Conservation (phyloP, 768 basidiomycete genomes). For the Lactarius evosmus region DNA sequence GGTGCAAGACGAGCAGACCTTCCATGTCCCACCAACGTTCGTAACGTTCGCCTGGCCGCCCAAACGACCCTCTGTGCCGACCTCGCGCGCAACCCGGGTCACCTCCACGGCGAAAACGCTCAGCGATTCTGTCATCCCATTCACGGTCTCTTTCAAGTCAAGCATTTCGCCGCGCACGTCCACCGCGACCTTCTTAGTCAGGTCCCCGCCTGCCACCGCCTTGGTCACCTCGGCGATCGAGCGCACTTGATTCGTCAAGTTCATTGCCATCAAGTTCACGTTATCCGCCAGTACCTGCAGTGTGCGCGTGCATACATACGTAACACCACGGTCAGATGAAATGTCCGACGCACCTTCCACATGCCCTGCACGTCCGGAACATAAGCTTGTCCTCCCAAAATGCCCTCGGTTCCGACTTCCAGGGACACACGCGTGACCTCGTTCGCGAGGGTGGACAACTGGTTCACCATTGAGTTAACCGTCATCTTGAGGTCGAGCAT, state of each 20-base stretch:
- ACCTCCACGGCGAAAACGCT: conserved; percentile 84
- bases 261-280: conserved; percentile 88
- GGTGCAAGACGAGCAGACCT: conserved; percentile 39
- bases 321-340: neutral
- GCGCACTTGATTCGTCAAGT: conserved; percentile 87
- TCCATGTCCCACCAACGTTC: conserved; percentile 96
- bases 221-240: conserved; percentile 93
- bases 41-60: conserved; percentile 94
- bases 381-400: conserved; percentile 87
- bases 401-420: conserved; percentile 91
- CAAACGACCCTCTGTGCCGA: conserved; percentile 93
- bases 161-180: conserved; percentile 91
- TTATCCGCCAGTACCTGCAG: conserved; percentile 67
- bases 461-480: conserved; percentile 74
- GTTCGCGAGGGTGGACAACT: conserved; percentile 67
- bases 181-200: conserved; percentile 90
- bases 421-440: conserved; percentile 90
- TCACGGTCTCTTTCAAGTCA: conserved; percentile 88
- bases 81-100: conserved; percentile 88
- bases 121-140: conserved; percentile 88
- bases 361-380: conserved; percentile 93
- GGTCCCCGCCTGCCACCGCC: conserved; percentile 89
- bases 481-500: conserved; percentile 84
- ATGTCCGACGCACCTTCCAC: conserved; percentile 67
- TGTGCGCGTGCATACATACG: neutral